Evolutionary conservation across 2,329 filamentous ascomycete genomes (phyloP).

Genomic region (Hypomyces perniciosus): DNA sequence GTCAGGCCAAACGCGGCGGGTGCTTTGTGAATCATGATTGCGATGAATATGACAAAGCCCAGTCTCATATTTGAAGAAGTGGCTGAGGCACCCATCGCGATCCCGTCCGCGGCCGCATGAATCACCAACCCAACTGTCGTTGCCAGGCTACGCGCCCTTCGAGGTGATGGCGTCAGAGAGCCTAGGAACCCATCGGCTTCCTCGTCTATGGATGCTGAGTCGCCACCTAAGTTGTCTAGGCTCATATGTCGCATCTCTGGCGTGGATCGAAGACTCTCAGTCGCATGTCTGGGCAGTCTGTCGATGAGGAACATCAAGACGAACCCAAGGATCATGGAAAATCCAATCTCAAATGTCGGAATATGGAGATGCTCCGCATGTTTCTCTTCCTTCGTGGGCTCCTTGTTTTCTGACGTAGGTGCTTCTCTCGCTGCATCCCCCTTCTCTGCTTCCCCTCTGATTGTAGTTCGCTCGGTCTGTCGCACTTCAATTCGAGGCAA

Average conservation of each 20-base stretch:
- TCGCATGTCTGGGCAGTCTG: constrained; percentile 68
- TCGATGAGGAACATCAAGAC: constrained; percentile 97
- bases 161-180: constrained; percentile 51
- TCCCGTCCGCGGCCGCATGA: constrained; percentile 89
- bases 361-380: constrained; percentile 31
- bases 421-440: neutral
- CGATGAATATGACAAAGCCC: constrained; percentile 87
- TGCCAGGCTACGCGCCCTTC: constrained; percentile 60
- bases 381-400: constrained; percentile 8
- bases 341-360: constrained; percentile 73
- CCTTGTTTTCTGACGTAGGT: constrained; percentile 13
- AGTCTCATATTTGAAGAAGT: constrained; percentile 67
- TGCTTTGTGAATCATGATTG: constrained; percentile 96
- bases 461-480: neutral
- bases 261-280: constrained; percentile 56
- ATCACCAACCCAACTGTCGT: constrained; percentile 94
- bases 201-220: constrained; percentile 44
- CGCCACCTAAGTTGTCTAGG: constrained; percentile 67
- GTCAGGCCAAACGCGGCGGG: constrained; percentile 93
- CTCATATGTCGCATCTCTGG: constrained; percentile 79
- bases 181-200: constrained; percentile 55
- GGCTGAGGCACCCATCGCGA: constrained; percentile 88
- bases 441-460: constrained; percentile 1
- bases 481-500: constrained; percentile 4
- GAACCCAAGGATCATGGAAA: constrained; percentile 83